Conservation (phyloP, 2,329 filamentous ascomycete species). For the Trichophyton schoenleinii region DNA sequence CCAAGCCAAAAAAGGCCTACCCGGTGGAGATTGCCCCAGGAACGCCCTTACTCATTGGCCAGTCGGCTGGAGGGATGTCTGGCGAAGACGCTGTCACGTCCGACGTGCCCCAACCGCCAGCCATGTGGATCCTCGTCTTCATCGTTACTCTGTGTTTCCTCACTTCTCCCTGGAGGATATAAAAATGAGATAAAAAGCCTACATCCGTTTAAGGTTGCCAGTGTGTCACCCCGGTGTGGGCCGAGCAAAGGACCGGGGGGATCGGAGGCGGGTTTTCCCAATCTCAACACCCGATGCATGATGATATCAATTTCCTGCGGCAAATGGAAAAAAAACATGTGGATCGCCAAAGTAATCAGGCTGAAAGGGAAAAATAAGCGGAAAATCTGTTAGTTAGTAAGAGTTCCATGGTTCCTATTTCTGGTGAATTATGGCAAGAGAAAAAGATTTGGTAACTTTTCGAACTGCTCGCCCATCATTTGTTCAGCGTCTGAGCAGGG, state of each 20-base stretch:
- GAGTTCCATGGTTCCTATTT: not conserved
- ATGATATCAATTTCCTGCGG: not conserved
- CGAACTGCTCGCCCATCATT: not conserved
- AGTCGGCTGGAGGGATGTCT: not conserved
- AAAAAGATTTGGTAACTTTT: not conserved
- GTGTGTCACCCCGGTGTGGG: conserved; percentile 3
- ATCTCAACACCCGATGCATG: not conserved
- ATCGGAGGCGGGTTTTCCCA: not conserved
- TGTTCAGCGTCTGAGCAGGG: not conserved
- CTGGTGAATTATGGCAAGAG: not conserved
- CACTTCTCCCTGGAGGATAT: not conserved
- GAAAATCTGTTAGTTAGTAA: not conserved
- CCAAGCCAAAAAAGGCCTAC: not conserved
- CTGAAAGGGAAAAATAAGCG: not conserved
- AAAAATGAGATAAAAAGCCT: not conserved
- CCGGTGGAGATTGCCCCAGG: not conserved
- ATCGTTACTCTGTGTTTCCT: not conserved
- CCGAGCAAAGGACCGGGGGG: not conserved
- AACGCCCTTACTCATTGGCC: not conserved
- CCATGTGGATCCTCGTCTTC: not conserved
- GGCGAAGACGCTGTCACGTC: not conserved
- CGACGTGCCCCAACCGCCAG: not conserved
- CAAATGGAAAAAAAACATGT: not conserved
- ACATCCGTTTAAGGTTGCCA: not conserved
- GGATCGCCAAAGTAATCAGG: not conserved